phyloP scores from a whole-genome alignment of 345 rosid genomes.

The Populus alba region DNA sequence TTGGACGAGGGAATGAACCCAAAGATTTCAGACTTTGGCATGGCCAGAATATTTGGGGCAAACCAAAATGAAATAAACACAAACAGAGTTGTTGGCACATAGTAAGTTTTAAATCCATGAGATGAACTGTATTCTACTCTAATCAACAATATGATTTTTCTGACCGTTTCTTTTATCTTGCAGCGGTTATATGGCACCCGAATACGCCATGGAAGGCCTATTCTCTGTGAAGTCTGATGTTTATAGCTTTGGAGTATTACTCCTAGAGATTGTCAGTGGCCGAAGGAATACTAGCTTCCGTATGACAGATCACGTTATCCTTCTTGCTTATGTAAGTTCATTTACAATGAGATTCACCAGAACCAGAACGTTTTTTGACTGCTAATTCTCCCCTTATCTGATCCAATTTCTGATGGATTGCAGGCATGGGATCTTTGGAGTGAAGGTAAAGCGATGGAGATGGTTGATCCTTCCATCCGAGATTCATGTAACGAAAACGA shows the following conservation, averaged over 20 bases:
- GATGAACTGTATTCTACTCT: not conserved
- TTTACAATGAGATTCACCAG: not conserved
- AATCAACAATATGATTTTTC: too few species aligned
- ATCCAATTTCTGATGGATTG: not conserved
- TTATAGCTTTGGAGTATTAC: not conserved
- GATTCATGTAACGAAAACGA: not conserved
- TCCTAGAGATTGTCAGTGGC: conserved; percentile 22
- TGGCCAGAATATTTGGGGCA: not conserved
- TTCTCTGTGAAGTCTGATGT: not conserved
- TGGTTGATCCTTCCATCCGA: not conserved
- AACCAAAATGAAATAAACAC: not conserved
- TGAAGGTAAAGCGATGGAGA: not conserved
- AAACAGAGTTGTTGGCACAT: not conserved
- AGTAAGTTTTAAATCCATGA: not conserved
- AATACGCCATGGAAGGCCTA: conserved; percentile 21
- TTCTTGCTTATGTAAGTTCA: not conserved
- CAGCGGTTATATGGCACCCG: conserved; percentile 14
- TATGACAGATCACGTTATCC: too few species aligned
- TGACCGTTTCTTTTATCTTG: too few species aligned
- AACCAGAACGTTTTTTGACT: not conserved
- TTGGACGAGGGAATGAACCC: not conserved
- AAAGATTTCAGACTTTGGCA: not conserved
- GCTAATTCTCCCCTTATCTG: not conserved
- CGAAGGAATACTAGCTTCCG: too few species aligned
- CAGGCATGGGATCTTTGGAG: not conserved